Evolutionary conservation across 2,329 filamentous ascomycete species (phyloP), one percentile per base, ranked within the genome.

Genomic region (Nothophaeocryptopus gaeumannii): DNA sequence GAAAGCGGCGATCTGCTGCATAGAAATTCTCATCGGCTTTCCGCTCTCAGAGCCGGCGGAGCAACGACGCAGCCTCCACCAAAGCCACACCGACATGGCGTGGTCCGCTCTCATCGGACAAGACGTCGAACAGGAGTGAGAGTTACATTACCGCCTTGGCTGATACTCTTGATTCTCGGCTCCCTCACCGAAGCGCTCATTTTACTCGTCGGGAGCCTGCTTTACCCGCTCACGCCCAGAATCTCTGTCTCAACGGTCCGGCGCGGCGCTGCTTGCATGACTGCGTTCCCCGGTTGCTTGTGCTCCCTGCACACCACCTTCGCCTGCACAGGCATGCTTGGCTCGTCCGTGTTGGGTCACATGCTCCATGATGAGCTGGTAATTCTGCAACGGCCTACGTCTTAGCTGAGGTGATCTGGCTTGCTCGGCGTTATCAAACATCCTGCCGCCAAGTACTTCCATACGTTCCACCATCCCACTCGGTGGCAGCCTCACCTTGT

Each of bases 71-170:
- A 26, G 20, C 20, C n/a, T n/a, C n/a, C n/a, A n/a, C n/a, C 20
- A 26, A 26, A 26, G 20, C 20, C 20, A 26, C 20, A 26, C 20
- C 20, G 20, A 26, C 20, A 26, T 26, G 20, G 20, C 20, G 20
- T 26, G 20, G 20, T 26, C 20, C 20, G 20, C 20, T 26, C 20
- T 26, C 20, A 26, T 4, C 20, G 7, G 20, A 26, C 20, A 26
- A 26, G 20, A 26, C 20, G 20, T 26, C 20, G 20, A 26, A 42
- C 32, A 43, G 43, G 33, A 50, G 47, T 39, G 33, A 20, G 49
- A 47, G 45, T 35, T 45, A 47, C 46, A 53, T 51, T 50, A 30
- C 31, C 47, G 46, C 36, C 53, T 55, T 55, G 53, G 53, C 50
- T 38, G 20, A 36, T 40, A 45, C 30, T 48, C 52, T 54, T 54